Evolutionary conservation across 2,329 filamentous ascomycete genomes (phyloP), one percentile per base, ranked within the genome.

Genomic region (Zymoseptoria pseudotritici): DNA sequence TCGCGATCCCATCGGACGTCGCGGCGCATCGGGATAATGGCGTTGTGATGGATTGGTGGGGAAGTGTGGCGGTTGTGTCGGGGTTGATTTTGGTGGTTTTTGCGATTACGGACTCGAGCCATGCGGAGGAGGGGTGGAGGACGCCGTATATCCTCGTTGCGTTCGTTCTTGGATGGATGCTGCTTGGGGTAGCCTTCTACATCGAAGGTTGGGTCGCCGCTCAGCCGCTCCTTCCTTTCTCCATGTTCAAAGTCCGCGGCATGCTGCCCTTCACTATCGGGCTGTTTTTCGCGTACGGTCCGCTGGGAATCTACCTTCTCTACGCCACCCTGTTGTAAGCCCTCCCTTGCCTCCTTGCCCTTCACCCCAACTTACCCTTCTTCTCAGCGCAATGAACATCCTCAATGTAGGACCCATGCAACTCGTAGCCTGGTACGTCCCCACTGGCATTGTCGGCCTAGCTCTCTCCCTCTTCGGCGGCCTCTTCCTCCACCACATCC

Each of bases 61-160:
- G 88, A 0, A 75, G 82, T 1, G 69, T 73, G 2, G 81, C 86
- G 13, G 86, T 87, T 17, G 79, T 89, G 0, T 79, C 81, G 0
- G 89, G 86, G 0, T 73, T 91, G 11, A 79, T 88, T 1, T 78
- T 94, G 24, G 78, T 90, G 8, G 86, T 91, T 0, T 93, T 86
- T 67, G 87, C 89, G 0, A 82, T 94, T 56, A 91, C 89, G 0
- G 86, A 90, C 54, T 86, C 85, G 7, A 82, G 85, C 0, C 84
- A 90, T 70, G 87, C 87, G 0, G 82, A 85, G 0, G 71, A 84
- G 2, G 83, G 86, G 1, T 93, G 89, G 88, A 77, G 73, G n/a
- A 90, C 86, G 0, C 86, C 87, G 1, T 90, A 91, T 65, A 86
- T 93, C 46, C 82, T 83, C 50, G 76, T 86, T 9, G 83, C 85